A percentile compares a stretch with the other conserved stretches of the same genome.
These are phyloP conservation scores for Mycena leptocephala DNA, from an alignment of 768 basidiomycete genomes.

Conservation along the genomic window DNA sequence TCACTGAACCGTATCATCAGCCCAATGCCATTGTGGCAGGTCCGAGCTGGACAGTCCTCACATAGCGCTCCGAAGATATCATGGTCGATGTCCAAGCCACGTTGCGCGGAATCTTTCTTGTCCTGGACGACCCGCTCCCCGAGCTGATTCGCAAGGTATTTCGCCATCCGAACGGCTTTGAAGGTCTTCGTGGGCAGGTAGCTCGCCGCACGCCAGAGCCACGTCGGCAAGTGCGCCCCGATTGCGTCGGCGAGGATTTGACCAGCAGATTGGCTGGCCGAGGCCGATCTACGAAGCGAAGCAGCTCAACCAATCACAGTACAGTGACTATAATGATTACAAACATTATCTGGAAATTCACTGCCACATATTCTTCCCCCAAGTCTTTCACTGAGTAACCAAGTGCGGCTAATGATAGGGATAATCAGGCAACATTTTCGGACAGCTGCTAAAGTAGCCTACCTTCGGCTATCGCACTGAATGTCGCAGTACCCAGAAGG, in stretches of 20 bases:
- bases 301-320: not conserved
- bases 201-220: not conserved
- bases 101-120: not conserved
- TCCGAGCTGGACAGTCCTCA: not conserved
- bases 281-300: not conserved
- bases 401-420: not conserved
- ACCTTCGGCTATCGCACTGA: not conserved
- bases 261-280: not conserved
- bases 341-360: not conserved
- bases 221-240: not conserved
- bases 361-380: not conserved
- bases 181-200: not conserved
- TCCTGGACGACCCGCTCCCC: not conserved
- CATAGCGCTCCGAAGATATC: not conserved
- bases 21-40: not conserved
- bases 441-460: not conserved
- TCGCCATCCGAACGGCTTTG: not conserved
- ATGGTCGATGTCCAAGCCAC: not conserved
- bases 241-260: not conserved
- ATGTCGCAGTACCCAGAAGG: not conserved
- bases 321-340: not conserved
- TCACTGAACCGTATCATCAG: not conserved
- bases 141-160: not conserved
- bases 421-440: not conserved
- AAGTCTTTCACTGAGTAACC: not conserved